Evolutionary conservation across 1,139 yeast genomes (phyloP), one percentile per base, ranked within the genome.

Genomic region (Hyphopichia buzzinii): DNA sequence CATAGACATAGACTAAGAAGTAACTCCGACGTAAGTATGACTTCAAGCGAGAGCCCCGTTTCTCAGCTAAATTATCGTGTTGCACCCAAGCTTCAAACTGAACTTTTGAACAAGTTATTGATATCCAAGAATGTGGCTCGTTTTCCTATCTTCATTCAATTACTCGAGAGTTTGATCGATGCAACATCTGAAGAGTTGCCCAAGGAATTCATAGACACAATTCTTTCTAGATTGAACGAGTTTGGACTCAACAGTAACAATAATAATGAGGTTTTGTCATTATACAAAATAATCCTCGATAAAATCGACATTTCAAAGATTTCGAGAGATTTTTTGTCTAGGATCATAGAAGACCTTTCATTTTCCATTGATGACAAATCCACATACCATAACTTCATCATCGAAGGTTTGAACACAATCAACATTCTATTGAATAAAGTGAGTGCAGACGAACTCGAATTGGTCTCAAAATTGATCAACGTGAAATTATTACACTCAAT

Each of bases 331-430:
- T 40, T 55, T 12, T 45, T 69, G 7, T 52, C 57, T 3, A 62
- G 64, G 36, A 62, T 81, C n/a, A 49, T 65, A 11, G 43, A 50
- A 8, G 81, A 81, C 10, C 54, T 79, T 28, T 55, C 62, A 2
- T 65, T 59, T 17, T 59, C 73, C 1, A 70, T 77, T 23, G 47
- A 51, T 21, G 59, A 59, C 35, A 55, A 55, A 31, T 52, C 65
- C 1, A 52, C 59, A 4, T 52, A 49, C 42, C 76, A 74, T 50
- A 79, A 76, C 47, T 65, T 77, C 23, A 64, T 79, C 8, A 54
- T 67, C 12, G 83, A 79, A 41, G 74, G 78, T 8, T 58, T 81
- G 28, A 64, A 55, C 31, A 64, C 76, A 2, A 30, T 44, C 14
- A 48, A 43, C 35, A 16, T 34, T 3, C 28, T 38, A 15, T 12